Evolutionary conservation across 305 asterid species (phyloP).

Genomic region (Fraxinus xanthoxyloides): DNA sequence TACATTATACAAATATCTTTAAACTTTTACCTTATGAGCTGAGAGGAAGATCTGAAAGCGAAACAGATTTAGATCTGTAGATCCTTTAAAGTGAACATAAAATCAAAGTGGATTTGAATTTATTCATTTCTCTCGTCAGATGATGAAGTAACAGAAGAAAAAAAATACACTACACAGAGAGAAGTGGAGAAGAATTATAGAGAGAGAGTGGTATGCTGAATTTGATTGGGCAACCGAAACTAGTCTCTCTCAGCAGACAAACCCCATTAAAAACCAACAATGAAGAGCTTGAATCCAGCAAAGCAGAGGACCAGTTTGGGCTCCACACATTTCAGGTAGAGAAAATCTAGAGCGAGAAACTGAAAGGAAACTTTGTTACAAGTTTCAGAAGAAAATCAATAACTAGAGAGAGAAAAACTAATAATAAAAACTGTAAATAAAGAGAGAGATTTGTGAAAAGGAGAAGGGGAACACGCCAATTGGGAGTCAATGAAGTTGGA

Average conservation of each 20-base stretch:
- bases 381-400: not conserved
- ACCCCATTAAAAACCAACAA: slow-evolving; percentile 65
- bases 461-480: not conserved
- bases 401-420: not conserved
- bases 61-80: slow-evolving; percentile 64
- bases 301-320: slow-evolving; percentile 77
- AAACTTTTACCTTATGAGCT: slow-evolving; percentile 41
- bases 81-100: slow-evolving; percentile 46
- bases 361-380: not conserved
- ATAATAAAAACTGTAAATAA: not conserved
- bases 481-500: slow-evolving; percentile 25
- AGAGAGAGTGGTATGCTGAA: slow-evolving; percentile 22
- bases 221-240: slow-evolving; percentile 49
- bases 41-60: slow-evolving; percentile 56
- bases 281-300: slow-evolving; percentile 73
- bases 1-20: slow-evolving; percentile 14
- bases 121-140: slow-evolving; percentile 6
- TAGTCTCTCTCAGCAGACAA: slow-evolving; percentile 63
- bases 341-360: slow-evolving; percentile 37
- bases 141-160: slow-evolving; percentile 19
- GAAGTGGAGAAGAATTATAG: slow-evolving; percentile 2
- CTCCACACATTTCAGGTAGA: slow-evolving; percentile 46
- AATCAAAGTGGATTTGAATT: slow-evolving; percentile 26
- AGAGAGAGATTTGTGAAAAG: not conserved
- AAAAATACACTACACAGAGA: slow-evolving; percentile 3